A percentile compares a stretch with the other conserved stretches of the same genome.
Conservation (phyloP, 2,329 filamentous ascomycete genomes). For the Plenodomus tracheiphilus region DNA sequence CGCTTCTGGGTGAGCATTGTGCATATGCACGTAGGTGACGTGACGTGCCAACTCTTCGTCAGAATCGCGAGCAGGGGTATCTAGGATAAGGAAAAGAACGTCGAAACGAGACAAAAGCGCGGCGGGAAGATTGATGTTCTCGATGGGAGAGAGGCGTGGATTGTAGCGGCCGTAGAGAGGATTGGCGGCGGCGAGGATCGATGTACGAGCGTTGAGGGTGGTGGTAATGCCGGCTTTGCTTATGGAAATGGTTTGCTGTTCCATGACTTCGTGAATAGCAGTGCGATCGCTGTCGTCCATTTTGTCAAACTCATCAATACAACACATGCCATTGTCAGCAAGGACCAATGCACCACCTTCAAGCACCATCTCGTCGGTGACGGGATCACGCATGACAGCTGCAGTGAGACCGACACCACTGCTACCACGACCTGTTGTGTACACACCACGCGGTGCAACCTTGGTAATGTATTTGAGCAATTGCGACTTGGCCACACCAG, state of each 20-base stretch:
- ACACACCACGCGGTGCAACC: conserved; percentile 89
- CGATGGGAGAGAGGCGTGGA: conserved; percentile 92
- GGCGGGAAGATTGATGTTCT: conserved; percentile 99
- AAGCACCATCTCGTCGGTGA: conserved; percentile 82
- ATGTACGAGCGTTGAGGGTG: conserved; percentile 92
- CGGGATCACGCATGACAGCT: conserved; percentile 80
- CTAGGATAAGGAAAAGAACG: conserved; percentile 92
- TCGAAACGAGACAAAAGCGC: conserved; percentile 97
- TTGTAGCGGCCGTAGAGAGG: conserved; percentile 98
- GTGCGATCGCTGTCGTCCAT: conserved; percentile 85
- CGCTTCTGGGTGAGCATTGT: conserved; percentile 83
- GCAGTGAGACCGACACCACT: conserved; percentile 82
- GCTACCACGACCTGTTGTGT: conserved; percentile 79
- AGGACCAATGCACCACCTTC: conserved; percentile 79
- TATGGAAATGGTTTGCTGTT: conserved; percentile 84
- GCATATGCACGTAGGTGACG: conserved; percentile 96
- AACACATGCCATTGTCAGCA: conserved; percentile 83
- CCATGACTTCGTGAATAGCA: conserved; percentile 86
- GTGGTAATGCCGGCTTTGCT: conserved; percentile 95
- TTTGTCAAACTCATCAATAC: conserved; percentile 87
- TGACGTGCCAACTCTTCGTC: conserved; percentile 95
- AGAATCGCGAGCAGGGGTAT: conserved; percentile 84
- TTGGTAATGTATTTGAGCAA: conserved; percentile 98
- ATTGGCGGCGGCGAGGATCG: conserved; percentile 94
- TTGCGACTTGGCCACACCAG: conserved; percentile 99